A percentile compares a stretch with the other conserved stretches of the same genome.
Evolutionary conservation across 73 alveolate species (phyloP).

Genomic region (Blepharisma japonicum): DNA sequence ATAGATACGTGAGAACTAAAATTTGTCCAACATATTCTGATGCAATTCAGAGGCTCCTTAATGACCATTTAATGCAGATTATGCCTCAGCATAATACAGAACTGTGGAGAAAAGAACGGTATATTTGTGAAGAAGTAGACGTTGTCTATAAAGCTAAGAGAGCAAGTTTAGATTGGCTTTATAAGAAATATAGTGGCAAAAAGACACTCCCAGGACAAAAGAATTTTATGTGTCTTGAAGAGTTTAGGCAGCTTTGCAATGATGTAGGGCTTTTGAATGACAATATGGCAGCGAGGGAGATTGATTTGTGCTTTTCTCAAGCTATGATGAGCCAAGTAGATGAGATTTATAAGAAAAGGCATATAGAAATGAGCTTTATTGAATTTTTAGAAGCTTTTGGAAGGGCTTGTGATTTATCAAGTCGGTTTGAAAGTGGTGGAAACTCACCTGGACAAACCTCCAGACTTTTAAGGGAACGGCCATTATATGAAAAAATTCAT

Average conservation of each 20-base stretch:
- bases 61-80: conserved; percentile 31
- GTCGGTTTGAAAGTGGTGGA: neutral
- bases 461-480: too few relatives aligned
- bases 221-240: conserved; percentile 59
- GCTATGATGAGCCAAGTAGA: conserved; percentile 71
- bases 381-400: conserved; percentile 54
- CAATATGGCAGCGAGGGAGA: conserved; percentile 53
- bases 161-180: conserved; percentile 31
- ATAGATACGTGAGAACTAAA: conserved; percentile 40
- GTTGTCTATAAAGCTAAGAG: conserved; percentile 34
- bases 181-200: conserved; percentile 50
- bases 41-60: neutral
- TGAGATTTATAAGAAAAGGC: conserved; percentile 59
- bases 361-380: conserved; percentile 51
- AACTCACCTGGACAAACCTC: too few relatives aligned
- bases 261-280: conserved; percentile 44
- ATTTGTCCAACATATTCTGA: conserved; percentile 7
- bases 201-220: conserved; percentile 77
- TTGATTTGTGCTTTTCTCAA: conserved; percentile 50
- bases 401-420: conserved; percentile 38
- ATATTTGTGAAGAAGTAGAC: conserved; percentile 58
- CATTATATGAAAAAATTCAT: too few relatives aligned
- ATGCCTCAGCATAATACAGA: conserved; percentile 41
- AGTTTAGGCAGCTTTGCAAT: conserved; percentile 39
- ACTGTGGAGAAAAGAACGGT: conserved; percentile 48